Percentiles rank a stretch among this genome's conserved stretches.
These are phyloP conservation scores for Lumnitzera littorea DNA, from an alignment of 345 rosid species.

Conservation along the genomic window DNA sequence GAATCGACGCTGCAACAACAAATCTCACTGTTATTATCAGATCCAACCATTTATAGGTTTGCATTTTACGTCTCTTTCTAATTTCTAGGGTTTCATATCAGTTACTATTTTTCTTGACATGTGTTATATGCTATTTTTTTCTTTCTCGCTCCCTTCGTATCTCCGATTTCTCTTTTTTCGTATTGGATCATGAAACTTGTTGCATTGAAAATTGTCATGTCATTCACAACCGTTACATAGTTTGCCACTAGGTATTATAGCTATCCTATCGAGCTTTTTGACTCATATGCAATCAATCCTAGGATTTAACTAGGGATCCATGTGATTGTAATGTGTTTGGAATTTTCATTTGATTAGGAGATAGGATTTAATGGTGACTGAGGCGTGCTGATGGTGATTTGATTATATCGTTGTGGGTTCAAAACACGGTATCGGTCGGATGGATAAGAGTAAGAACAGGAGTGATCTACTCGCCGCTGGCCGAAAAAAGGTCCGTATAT, in stretches of 20 bases:
- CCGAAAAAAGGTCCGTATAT: conserved; percentile 61
- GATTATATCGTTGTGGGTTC: conserved; percentile 18
- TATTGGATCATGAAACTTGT: not conserved
- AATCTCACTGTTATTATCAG: too few species aligned
- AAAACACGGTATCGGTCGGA: conserved; percentile 19
- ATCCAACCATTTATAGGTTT: too few species aligned
- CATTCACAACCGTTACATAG: too few species aligned
- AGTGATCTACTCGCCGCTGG: conserved; percentile 90
- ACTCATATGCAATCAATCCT: too few species aligned
- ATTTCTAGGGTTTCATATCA: too few species aligned
- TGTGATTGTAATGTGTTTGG: too few species aligned
- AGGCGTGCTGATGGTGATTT: conserved; percentile 23
- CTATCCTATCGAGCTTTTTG: too few species aligned
- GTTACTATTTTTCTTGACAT: too few species aligned
- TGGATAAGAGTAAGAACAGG: conserved; percentile 93
- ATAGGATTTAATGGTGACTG: conserved; percentile 29
- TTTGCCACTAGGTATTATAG: too few species aligned
- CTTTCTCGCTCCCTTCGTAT: not conserved
- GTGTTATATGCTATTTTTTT: not conserved
- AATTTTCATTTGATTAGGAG: conserved; percentile 4
- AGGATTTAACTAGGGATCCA: too few species aligned
- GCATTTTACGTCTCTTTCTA: too few species aligned
- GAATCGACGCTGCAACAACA: too few species aligned
- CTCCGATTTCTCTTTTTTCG: conserved; percentile 4
- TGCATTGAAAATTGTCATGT: not conserved